Conservation (phyloP, 2,329 filamentous ascomycete genomes). For the Aspergillus neoniger region DNA sequence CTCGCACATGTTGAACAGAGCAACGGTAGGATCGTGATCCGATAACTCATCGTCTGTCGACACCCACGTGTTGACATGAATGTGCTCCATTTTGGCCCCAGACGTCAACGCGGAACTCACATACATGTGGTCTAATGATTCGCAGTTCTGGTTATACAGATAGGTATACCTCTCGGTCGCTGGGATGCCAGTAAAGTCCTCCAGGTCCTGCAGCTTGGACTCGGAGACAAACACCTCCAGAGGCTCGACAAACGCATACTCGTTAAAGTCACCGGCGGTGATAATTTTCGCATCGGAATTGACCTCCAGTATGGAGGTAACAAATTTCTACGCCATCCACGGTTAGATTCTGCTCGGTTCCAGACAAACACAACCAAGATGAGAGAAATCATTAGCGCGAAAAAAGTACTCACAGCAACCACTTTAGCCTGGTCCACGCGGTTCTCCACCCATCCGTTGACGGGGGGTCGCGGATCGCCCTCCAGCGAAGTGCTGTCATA, state of each 20-base stretch:
- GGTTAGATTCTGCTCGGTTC: background rate
- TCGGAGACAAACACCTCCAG: slow-evolving; percentile 55
- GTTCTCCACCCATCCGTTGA: slow-evolving; percentile 64
- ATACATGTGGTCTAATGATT: slow-evolving; percentile 71
- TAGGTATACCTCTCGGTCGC: slow-evolving; percentile 68
- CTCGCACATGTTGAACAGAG: slow-evolving; percentile 61
- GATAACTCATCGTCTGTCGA: slow-evolving; percentile 58
- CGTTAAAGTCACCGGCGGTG: slow-evolving; percentile 70
- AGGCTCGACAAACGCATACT: slow-evolving; percentile 66
- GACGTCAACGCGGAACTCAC: slow-evolving; percentile 57
- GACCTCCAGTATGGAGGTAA: slow-evolving; percentile 57
- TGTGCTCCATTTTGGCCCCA: slow-evolving; percentile 56
- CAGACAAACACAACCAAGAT: background rate
- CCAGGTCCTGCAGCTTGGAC: slow-evolving; percentile 63
- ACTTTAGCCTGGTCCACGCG: slow-evolving; percentile 59
- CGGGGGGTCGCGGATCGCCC: slow-evolving; percentile 65
- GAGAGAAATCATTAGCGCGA: background rate
- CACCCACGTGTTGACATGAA: slow-evolving; percentile 72
- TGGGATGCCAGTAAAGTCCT: slow-evolving; percentile 58
- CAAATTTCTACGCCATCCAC: slow-evolving; percentile 49
- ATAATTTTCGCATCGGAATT: slow-evolving; percentile 62
- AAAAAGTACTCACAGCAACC: slow-evolving; percentile 53
- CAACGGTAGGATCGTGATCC: slow-evolving; percentile 71
- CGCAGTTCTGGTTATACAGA: slow-evolving; percentile 67
- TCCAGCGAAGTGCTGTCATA: slow-evolving; percentile 65